These are phyloP conservation scores for Cochlearia excelsa DNA, from an alignment of 345 rosid species.

Conservation along the genomic window DNA sequence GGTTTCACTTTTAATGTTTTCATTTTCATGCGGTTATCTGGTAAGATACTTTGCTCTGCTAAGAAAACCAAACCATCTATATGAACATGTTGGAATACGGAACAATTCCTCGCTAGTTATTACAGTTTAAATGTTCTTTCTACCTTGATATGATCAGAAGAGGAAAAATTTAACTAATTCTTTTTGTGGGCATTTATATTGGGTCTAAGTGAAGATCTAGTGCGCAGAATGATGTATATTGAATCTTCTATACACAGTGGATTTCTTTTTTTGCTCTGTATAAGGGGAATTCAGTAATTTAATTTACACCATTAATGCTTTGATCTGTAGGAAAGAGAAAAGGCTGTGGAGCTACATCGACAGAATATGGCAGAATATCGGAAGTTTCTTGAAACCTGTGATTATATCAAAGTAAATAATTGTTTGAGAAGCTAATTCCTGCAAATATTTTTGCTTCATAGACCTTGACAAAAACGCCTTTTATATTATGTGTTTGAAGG, in stretches of 20 bases:
- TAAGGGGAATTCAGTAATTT: constrained; percentile 9
- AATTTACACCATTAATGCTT: constrained; percentile 14
- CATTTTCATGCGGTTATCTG: constrained; percentile 1
- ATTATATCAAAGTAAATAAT: constrained; percentile 75
- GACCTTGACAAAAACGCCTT: constrained; percentile 22
- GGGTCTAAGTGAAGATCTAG: constrained; percentile 11
- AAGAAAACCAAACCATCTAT: neutral
- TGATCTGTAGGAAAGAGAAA: constrained; percentile 75
- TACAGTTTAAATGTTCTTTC: constrained; percentile 16
- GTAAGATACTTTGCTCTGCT: constrained; percentile 10
- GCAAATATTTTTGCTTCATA: constrained; percentile 14
- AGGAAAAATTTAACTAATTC: neutral
- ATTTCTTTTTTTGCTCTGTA: neutral
- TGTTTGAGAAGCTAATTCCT: constrained; percentile 17
- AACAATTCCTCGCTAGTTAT: neutral
- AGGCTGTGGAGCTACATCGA: constrained; percentile 75
- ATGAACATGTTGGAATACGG: constrained; percentile 1
- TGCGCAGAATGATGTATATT: constrained; percentile 12
- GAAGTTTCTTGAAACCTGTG: constrained; percentile 81
- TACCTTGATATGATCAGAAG: constrained; percentile 16
- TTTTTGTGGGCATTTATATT: constrained; percentile 24
- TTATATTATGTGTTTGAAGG: constrained; percentile 46
- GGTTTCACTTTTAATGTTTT: neutral
- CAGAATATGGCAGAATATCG: constrained; percentile 59
- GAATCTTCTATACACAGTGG: constrained; percentile 13